Conservation (phyloP, 2,329 filamentous ascomycete genomes). For the Ascochyta lentis region DNA sequence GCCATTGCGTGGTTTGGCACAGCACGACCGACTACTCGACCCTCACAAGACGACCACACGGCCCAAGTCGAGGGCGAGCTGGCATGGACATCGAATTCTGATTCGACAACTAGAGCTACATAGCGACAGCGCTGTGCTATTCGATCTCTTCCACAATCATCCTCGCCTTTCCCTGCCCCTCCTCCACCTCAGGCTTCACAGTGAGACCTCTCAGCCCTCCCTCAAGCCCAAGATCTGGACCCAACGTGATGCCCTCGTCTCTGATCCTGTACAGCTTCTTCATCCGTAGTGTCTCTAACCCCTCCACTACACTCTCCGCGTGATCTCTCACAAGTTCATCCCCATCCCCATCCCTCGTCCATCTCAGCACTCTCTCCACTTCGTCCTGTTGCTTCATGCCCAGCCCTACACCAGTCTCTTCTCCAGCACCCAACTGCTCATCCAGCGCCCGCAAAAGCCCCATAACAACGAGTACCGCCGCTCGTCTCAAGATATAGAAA, state of each 20-base stretch:
- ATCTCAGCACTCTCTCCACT: constrained; percentile 67
- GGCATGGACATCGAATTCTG: background rate
- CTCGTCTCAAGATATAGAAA: constrained; percentile 69
- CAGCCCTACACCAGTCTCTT: constrained; percentile 55
- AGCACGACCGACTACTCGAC: background rate
- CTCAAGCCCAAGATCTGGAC: constrained; percentile 39
- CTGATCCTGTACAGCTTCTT: constrained; percentile 56
- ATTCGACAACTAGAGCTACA: background rate
- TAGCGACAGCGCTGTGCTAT: constrained; percentile 42
- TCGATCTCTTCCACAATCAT: constrained; percentile 65
- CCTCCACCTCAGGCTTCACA: constrained; percentile 42
- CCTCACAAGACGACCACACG: background rate
- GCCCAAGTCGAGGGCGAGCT: constrained; percentile 3
- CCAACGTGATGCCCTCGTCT: constrained; percentile 30
- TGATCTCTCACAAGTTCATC: constrained; percentile 74
- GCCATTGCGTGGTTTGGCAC: constrained; percentile 12
- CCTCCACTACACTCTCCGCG: constrained; percentile 70
- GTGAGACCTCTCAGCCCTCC: constrained; percentile 55
- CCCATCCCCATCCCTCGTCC: constrained; percentile 69
- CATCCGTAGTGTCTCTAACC: constrained; percentile 67
- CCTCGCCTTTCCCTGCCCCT: constrained; percentile 40
- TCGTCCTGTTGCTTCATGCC: constrained; percentile 65
- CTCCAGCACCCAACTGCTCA: constrained; percentile 51
- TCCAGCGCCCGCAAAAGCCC: constrained; percentile 68
- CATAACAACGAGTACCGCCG: constrained; percentile 69